These are phyloP conservation scores for Cyclotella baltica DNA, from an alignment of 108 stramenopile genomes.

Conservation along the genomic window DNA sequence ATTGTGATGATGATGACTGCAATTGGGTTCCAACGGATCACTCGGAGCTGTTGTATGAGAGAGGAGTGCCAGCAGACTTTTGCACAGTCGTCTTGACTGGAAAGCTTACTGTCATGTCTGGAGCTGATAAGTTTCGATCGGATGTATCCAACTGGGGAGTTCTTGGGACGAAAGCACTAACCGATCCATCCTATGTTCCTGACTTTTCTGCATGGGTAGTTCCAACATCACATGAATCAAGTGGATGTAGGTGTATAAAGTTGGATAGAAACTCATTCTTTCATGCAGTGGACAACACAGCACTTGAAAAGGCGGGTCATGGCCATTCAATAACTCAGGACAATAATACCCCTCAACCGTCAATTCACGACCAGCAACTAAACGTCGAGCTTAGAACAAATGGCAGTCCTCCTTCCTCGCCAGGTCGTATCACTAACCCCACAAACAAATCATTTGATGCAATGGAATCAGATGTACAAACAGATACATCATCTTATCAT, in stretches of 20 bases:
- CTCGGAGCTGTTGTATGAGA: constrained; percentile 73
- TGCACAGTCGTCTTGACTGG: constrained; percentile 88
- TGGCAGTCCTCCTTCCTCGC: constrained; percentile 3
- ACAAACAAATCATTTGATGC: neutral
- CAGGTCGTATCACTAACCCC: neutral
- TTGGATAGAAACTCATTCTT: constrained; percentile 61
- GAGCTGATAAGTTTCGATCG: constrained; percentile 84
- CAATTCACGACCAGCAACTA: neutral
- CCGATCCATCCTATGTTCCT: constrained; percentile 62
- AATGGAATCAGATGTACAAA: neutral
- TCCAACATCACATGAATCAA: constrained; percentile 43
- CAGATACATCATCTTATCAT: neutral
- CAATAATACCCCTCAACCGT: neutral
- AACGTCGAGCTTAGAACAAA: neutral
- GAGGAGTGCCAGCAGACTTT: constrained; percentile 65
- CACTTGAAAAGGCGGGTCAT: constrained; percentile 58
- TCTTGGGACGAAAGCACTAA: constrained; percentile 75
- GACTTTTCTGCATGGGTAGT: constrained; percentile 89
- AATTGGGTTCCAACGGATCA: constrained; percentile 56
- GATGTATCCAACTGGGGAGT: constrained; percentile 91
- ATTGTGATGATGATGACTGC: constrained; percentile 29
- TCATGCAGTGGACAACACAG: constrained; percentile 79
- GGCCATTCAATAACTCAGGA: neutral
- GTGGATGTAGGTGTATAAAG: constrained; percentile 79
- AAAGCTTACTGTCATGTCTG: constrained; percentile 85